A percentile compares a stretch with the other conserved stretches of the same genome.
Conservation (phyloP, 2,329 filamentous ascomycete species). For the Cryphonectria naterciae region DNA sequence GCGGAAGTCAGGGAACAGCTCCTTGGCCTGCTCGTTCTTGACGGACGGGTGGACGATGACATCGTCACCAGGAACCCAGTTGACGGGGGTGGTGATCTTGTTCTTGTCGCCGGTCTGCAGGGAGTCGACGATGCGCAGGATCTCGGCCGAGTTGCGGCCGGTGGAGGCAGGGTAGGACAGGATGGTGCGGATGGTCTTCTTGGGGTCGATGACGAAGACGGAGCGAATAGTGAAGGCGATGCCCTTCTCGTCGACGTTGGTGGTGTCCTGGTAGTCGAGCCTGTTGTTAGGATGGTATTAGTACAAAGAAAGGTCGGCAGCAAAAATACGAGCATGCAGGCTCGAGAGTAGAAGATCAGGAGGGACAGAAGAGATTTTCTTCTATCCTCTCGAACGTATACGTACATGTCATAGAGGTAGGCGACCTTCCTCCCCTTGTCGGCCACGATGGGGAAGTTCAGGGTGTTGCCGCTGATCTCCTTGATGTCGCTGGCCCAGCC, state of each 20-base stretch:
- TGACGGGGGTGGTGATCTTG: slow-evolving; percentile 85
- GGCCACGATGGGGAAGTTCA: slow-evolving; percentile 79
- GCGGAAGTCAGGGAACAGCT: slow-evolving; percentile 80
- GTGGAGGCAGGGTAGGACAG: slow-evolving; percentile 92
- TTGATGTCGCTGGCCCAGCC: slow-evolving; percentile 90
- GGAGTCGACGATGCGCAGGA: slow-evolving; percentile 78
- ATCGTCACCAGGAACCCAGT: slow-evolving; percentile 88
- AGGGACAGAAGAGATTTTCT: neutral
- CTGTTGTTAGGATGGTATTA: slow-evolving; percentile 40
- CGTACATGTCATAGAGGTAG: slow-evolving; percentile 77
- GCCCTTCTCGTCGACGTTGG: slow-evolving; percentile 79
- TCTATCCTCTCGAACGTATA: slow-evolving; percentile 11
- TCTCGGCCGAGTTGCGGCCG: slow-evolving; percentile 80
- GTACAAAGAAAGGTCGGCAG: neutral
- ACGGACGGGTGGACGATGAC: slow-evolving; percentile 88
- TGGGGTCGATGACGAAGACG: slow-evolving; percentile 92
- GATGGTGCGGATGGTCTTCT: slow-evolving; percentile 90
- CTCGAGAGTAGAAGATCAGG: neutral
- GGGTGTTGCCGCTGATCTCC: slow-evolving; percentile 72
- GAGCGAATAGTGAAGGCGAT: slow-evolving; percentile 93
- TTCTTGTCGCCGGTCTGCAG: slow-evolving; percentile 86
- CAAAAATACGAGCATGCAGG: neutral
- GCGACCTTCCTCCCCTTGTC: slow-evolving; percentile 79
- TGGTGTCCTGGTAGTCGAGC: slow-evolving; percentile 79
- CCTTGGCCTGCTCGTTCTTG: slow-evolving; percentile 82